Evolutionary conservation across 2,329 filamentous ascomycete genomes (phyloP).

Genomic region (Penicillium verrucosum): DNA sequence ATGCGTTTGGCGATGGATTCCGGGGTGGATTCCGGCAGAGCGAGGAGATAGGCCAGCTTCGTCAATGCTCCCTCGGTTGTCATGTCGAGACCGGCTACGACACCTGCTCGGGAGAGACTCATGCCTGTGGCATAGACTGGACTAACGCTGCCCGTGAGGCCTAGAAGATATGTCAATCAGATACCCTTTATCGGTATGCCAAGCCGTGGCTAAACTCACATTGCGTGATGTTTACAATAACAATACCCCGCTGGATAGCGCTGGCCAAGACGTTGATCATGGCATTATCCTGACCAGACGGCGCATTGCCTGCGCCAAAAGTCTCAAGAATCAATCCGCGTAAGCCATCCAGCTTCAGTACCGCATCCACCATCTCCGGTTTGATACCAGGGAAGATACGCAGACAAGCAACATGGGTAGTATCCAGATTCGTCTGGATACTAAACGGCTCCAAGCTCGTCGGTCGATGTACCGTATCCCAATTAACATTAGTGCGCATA

Average conservation of each 20-base stretch:
- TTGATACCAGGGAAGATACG: constrained; percentile 90
- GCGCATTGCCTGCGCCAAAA: constrained; percentile 89
- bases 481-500: constrained; percentile 75
- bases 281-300: constrained; percentile 73
- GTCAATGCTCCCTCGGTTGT: constrained; percentile 88
- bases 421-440: constrained; percentile 73
- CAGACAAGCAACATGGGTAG: constrained; percentile 82
- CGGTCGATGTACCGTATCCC: constrained; percentile 72
- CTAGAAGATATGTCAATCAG: constrained; percentile 30
- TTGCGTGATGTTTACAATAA: constrained; percentile 89
- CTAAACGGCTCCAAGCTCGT: constrained; percentile 70
- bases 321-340: constrained; percentile 84
- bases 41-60: constrained; percentile 83
- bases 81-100: constrained; percentile 84
- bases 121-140: constrained; percentile 76
- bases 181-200: constrained; percentile 36
- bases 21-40: constrained; percentile 60
- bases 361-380: constrained; percentile 87
- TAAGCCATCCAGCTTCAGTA: constrained; percentile 71
- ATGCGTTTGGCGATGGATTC: constrained; percentile 68
- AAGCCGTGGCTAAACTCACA: constrained; percentile 54
- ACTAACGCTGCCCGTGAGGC: constrained; percentile 66
- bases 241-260: constrained; percentile 74
- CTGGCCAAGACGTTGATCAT: constrained; percentile 73
- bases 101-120: constrained; percentile 74